Conservation (phyloP, 78 protist species). For the Protostelium mycophagum region DNA sequence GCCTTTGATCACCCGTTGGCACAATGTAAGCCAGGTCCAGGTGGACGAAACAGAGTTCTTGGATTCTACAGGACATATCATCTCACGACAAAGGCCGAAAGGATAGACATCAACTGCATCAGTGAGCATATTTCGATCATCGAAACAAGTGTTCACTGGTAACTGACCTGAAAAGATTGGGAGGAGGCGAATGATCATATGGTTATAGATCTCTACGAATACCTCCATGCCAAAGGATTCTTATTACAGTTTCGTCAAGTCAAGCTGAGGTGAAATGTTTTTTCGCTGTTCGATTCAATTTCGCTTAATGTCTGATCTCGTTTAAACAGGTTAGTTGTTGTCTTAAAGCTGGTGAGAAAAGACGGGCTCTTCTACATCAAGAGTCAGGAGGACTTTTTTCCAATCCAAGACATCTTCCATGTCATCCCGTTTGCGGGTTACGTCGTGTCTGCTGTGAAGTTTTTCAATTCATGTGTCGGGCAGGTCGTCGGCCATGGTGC, state of each 20-base stretch:
- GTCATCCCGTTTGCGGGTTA: neutral
- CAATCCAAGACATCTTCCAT: neutral
- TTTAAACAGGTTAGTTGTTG: neutral
- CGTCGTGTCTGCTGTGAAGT: neutral
- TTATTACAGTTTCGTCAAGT: neutral
- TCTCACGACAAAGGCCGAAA: neutral
- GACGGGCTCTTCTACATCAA: neutral
- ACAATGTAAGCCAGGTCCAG: neutral
- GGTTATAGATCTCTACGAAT: neutral
- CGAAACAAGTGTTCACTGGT: too few species aligned
- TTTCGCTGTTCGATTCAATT: neutral
- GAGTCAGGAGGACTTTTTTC: neutral
- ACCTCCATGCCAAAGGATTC: neutral
- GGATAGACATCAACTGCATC: neutral
- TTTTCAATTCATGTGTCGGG: neutral
- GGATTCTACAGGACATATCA: neutral
- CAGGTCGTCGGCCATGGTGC: neutral
- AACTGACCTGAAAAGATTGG: neutral
- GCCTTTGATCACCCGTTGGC: neutral
- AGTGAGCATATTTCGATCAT: neutral
- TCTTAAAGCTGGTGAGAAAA: neutral
- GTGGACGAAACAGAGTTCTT: neutral
- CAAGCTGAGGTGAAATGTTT: neutral
- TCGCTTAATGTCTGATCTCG: neutral
- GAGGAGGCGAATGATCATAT: neutral